A percentile compares a stretch with the other conserved stretches of the same genome.
phyloP scores from a whole-genome alignment of 345 rosid species.

The Dipteronia dyeriana region DNA sequence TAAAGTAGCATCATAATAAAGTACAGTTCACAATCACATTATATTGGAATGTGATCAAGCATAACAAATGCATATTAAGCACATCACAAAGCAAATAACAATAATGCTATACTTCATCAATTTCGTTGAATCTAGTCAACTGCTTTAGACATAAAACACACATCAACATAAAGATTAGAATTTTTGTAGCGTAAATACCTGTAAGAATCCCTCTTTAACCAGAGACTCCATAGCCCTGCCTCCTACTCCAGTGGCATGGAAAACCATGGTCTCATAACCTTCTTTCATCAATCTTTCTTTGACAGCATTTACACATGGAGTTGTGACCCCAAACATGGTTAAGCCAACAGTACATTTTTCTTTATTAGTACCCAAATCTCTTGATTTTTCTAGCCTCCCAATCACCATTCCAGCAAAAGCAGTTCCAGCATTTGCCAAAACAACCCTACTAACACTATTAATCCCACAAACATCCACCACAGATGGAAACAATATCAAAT shows the following conservation, averaged over 20 bases:
- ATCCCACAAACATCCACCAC: slow-evolving; percentile 90
- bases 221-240: slow-evolving; percentile 95
- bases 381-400: slow-evolving; percentile 44
- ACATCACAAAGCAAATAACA: background rate
- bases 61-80: background rate
- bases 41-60: too few relatives aligned
- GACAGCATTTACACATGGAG: slow-evolving; percentile 75
- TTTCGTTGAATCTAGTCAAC: background rate
- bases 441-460: slow-evolving; percentile 79
- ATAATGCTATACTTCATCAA: background rate
- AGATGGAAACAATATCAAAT: slow-evolving; percentile 77
- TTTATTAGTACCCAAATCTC: slow-evolving; percentile 10
- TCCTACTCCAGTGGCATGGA: slow-evolving; percentile 95
- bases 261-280: slow-evolving; percentile 85
- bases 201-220: slow-evolving; percentile 74
- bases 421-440: slow-evolving; percentile 83
- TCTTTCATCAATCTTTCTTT: slow-evolving; percentile 58
- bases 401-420: slow-evolving; percentile 93
- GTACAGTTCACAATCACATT: too few relatives aligned
- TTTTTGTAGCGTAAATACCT: slow-evolving; percentile 45
- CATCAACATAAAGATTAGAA: background rate
- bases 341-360: slow-evolving; percentile 64
- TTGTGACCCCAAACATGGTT: slow-evolving; percentile 97
- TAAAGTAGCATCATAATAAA: background rate
- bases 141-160: background rate